These are phyloP conservation scores for Carex cristatella DNA, from an alignment of 176 grass and related monocot genomes.

Conservation along the genomic window DNA sequence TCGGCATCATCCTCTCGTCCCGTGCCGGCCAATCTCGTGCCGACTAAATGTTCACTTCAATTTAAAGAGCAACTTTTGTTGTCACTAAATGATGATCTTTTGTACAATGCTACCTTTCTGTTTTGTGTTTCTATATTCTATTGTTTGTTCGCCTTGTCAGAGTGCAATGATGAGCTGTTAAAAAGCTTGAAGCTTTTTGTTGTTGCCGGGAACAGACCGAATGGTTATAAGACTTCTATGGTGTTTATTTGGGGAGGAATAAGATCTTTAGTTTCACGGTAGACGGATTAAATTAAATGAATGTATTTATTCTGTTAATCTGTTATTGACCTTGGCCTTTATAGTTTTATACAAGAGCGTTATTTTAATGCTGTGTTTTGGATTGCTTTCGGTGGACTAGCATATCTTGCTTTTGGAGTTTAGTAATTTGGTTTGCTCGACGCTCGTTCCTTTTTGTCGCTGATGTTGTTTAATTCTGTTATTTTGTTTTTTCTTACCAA, in stretches of 20 bases:
- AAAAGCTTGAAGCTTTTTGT: conserved; percentile 21
- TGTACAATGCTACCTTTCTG: neutral
- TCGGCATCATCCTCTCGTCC: conserved; percentile 32
- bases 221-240: conserved; percentile 15
- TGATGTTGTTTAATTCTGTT: neutral
- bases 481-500: neutral
- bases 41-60: conserved; percentile 9
- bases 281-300: conserved; percentile 16
- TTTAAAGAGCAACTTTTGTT: neutral
- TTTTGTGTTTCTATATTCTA: conserved; percentile 17
- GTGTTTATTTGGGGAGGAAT: conserved; percentile 18
- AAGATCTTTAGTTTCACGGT: conserved; percentile 19
- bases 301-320: conserved; percentile 17
- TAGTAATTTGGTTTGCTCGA: neutral
- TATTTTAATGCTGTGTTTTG: neutral
- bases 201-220: neutral
- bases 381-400: neutral
- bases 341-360: neutral
- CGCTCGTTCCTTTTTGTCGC: neutral
- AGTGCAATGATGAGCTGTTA: conserved; percentile 9
- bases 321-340: neutral
- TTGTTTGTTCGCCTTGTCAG: conserved; percentile 15
- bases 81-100: neutral
- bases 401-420: neutral
- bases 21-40: conserved; percentile 32